Base-by-base conservation (phyloP, 768 basidiomycete genomes). In the Boletus pseudopeckii region DNA sequence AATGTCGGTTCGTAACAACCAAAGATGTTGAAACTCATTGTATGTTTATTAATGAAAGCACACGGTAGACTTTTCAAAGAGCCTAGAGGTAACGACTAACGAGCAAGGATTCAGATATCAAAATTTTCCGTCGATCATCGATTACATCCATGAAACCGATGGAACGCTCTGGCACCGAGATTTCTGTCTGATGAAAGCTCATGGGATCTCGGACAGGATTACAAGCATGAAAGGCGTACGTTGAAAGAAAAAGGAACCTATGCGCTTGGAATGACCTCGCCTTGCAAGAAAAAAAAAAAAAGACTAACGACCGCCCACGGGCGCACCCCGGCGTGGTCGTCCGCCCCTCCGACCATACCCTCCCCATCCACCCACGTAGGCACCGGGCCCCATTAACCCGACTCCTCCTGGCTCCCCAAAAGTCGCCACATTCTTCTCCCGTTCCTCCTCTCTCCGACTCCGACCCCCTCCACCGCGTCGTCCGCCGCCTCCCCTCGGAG, bases 371-470 rank as follows among this genome's bases (percentile, higher is more conserved):
- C 82, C 80, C n/a, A 88, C 85, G 70, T 89, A 88, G 11, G 83
- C 85, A 37, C 86, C 86, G 26, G 88, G 88, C 0, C 88, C 88
- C 76, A 90, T 78, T 47, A 89, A 66, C 7, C 89, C 88, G 17
- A 88, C 80, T 45, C 86, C 86, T 11, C 89, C 89, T 8, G 90
- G 83, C 66, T 92, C 90, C 3, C 90, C 91, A 76, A 93, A 93
- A 8, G 90, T 92, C 30, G 87, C 86, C 9, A 92, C 83, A 62
- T 92, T 92, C 70, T 80, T 83, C 69, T 90, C 88, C 55, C 90
- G 72, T 65, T 92, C 90, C 61, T 92, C 91, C 60, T 92, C 90
- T 41, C 90, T 72, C 60, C 90, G 77, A 60, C 82, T 88, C 48
- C 85, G 75, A 1, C 85, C 89, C 0, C 71, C 77, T 5, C 78